These are phyloP conservation scores for Globisporangium polare DNA, from an alignment of 352 stramenopile species.

Conservation along the genomic window DNA sequence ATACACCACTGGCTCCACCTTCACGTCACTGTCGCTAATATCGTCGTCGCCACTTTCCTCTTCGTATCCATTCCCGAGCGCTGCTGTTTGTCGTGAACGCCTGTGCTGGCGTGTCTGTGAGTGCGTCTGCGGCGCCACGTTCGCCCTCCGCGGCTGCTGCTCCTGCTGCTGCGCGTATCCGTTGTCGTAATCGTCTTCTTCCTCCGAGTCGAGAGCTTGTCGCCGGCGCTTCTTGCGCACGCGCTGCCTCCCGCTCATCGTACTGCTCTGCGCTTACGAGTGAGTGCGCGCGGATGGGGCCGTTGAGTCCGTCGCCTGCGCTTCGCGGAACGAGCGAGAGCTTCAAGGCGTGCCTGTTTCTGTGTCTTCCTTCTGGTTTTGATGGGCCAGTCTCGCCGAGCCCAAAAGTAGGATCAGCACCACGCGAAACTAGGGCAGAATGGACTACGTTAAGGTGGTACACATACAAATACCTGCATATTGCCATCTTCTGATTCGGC, in stretches of 20 bases:
- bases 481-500: too few species aligned
- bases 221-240: not conserved
- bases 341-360: not conserved
- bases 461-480: too few species aligned
- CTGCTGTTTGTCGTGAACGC: not conserved
- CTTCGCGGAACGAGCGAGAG: not conserved
- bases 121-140: too few species aligned
- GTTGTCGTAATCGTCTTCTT: not conserved
- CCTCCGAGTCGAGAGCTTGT: not conserved
- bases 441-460: too few species aligned
- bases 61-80: not conserved
- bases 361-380: not conserved
- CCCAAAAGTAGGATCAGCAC: not conserved
- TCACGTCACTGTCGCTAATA: not conserved
- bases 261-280: not conserved
- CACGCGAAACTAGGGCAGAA: not conserved
- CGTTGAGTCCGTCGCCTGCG: not conserved
- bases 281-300: not conserved
- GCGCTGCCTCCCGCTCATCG: not conserved
- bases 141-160: not conserved
- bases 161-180: not conserved
- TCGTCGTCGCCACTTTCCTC: not conserved
- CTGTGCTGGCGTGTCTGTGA: not conserved
- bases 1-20: not conserved
- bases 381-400: not conserved